A percentile compares a stretch with the other conserved stretches of the same genome.
Evolutionary conservation across 345 rosid genomes (phyloP).

Genomic region (Iberis pinnata): DNA sequence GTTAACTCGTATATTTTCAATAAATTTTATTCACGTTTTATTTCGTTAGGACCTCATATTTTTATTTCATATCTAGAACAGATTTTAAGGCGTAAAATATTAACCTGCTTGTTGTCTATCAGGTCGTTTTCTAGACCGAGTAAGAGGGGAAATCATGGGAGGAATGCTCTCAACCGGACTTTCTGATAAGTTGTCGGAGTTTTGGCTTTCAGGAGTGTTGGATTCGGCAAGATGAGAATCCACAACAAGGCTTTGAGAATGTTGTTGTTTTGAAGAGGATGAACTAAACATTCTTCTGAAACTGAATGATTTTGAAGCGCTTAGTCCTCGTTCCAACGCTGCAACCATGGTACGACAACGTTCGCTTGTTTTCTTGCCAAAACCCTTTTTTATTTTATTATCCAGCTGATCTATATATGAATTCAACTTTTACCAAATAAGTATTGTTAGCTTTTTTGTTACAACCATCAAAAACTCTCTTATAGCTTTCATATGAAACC

Average conservation of each 20-base stretch:
- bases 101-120: conserved; percentile 42
- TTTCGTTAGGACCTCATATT: too few relatives aligned
- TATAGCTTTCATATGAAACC: conserved; percentile 4
- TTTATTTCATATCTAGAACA: too few relatives aligned
- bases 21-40: too few relatives aligned
- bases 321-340: conserved; percentile 45
- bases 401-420: conserved; percentile 27
- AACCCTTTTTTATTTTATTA: conserved; percentile 18
- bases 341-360: conserved; percentile 53
- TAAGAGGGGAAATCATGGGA: conserved; percentile 29
- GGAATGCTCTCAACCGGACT: conserved; percentile 23
- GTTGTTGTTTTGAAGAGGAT: conserved; percentile 33
- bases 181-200: conserved; percentile 21
- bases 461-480: neutral
- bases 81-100: neutral
- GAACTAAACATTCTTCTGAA: conserved; percentile 42
- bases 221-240: conserved; percentile 30
- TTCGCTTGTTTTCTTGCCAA: conserved; percentile 32
- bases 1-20: too few relatives aligned
- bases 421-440: neutral
- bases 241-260: conserved; percentile 12
- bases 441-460: neutral
- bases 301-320: conserved; percentile 44
- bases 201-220: conserved; percentile 29
- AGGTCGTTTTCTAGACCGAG: conserved; percentile 18